These are phyloP conservation scores for Jacaranda copaia DNA, from an alignment of 257 asterid species.

Conservation along the genomic window DNA sequence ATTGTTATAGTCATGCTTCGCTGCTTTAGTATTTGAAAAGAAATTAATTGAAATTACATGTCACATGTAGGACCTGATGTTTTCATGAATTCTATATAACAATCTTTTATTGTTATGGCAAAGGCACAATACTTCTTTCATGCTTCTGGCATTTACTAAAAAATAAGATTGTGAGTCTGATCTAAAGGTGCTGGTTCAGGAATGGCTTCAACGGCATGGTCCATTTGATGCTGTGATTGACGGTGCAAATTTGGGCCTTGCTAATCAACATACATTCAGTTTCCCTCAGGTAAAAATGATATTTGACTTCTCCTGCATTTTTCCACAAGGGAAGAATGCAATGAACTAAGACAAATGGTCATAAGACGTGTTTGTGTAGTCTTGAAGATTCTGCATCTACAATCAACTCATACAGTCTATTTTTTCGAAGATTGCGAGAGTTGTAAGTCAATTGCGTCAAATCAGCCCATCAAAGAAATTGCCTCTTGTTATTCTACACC, in stretches of 20 bases:
- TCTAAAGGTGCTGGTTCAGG: constrained; percentile 59
- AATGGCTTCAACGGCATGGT: constrained; percentile 83
- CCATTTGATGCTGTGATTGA: constrained; percentile 94
- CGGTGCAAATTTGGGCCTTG: constrained; percentile 83
- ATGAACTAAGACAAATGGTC: neutral
- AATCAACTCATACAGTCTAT: constrained; percentile 22
- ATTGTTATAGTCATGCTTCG: neutral
- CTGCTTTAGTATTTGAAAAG: neutral
- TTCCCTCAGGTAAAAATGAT: constrained; percentile 62
- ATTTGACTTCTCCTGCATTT: constrained; percentile 13
- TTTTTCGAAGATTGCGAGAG: constrained; percentile 61
- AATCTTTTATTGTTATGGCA: constrained; percentile 9
- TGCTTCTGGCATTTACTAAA: constrained; percentile 36
- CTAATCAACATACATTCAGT: constrained; percentile 54
- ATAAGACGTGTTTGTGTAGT: constrained; percentile 19
- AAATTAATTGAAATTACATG: neutral
- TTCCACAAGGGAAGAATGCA: neutral
- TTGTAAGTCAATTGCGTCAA: constrained; percentile 61
- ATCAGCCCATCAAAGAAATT: constrained; percentile 73
- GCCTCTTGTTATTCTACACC: constrained; percentile 90
- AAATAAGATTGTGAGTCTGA: constrained; percentile 39
- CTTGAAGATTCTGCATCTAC: constrained; percentile 7
- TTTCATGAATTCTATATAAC: neutral
- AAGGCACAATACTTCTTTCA: constrained; percentile 1
- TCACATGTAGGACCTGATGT: neutral